Conservation (phyloP, 2,329 filamentous ascomycete genomes). For the Diplodia scrobiculata region DNA sequence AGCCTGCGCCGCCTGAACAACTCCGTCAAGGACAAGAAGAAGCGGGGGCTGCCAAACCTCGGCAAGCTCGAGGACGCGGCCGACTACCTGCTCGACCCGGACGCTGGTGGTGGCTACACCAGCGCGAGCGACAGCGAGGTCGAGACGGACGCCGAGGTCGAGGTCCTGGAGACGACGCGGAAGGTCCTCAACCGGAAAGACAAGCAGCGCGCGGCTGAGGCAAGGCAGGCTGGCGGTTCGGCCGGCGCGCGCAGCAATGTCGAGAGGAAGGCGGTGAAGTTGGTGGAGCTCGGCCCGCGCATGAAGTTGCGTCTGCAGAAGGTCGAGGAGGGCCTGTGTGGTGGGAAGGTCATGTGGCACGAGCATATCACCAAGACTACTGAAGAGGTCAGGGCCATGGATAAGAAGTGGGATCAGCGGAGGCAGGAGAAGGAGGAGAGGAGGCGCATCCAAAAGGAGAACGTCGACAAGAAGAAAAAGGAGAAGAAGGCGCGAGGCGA, state of each 20-base stretch:
- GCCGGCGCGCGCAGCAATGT: conserved; percentile 54
- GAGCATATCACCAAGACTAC: conserved; percentile 86
- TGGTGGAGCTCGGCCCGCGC: conserved; percentile 88
- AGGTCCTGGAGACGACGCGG: conserved; percentile 67
- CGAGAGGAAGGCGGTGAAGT: conserved; percentile 84
- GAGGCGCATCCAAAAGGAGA: conserved; percentile 80
- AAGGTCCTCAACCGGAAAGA: conserved; percentile 63
- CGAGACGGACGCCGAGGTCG: conserved; percentile 94
- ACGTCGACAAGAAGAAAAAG: conserved; percentile 82
- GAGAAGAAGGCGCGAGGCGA: conserved; percentile 51
- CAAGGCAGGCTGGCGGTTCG: conserved; percentile 38
- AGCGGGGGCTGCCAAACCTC: conserved; percentile 75
- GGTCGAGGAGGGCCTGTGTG: conserved; percentile 90
- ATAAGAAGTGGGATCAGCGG: conserved; percentile 78
- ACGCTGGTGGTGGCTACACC: conserved; percentile 75
- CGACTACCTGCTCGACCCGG: conserved; percentile 84
- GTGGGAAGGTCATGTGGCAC: conserved; percentile 95
- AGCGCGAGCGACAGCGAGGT: conserved; percentile 90
- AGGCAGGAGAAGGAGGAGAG: conserved; percentile 79
- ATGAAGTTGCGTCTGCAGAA: conserved; percentile 89
- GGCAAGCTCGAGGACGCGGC: conserved; percentile 89
- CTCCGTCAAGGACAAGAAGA: conserved; percentile 73
- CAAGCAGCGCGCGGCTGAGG: conserved; percentile 48
- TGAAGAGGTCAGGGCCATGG: conserved; percentile 74
- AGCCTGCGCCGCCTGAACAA: conserved; percentile 80